A percentile compares a stretch with the other conserved stretches of the same genome.
These are phyloP conservation scores for Suillus subalutaceus DNA, from an alignment of 768 basidiomycete genomes.

Conservation along the genomic window DNA sequence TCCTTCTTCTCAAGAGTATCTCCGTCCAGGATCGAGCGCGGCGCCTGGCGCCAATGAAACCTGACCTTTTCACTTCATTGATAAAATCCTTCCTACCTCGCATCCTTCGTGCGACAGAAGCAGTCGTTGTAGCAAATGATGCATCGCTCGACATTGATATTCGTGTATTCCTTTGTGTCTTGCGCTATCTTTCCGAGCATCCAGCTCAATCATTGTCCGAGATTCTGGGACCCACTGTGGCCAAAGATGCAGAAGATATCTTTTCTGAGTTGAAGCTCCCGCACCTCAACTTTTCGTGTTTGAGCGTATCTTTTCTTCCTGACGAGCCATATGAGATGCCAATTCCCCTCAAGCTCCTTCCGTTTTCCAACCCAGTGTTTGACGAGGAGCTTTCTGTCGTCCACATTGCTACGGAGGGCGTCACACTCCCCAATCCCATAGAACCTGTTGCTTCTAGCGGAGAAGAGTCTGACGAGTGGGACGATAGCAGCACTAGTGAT, in stretches of 20 bases:
- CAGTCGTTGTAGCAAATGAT: slow-evolving; percentile 22
- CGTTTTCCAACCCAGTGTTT: slow-evolving; percentile 46
- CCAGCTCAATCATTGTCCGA: slow-evolving; percentile 22
- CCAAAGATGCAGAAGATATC: slow-evolving; percentile 23
- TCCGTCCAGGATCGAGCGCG: slow-evolving; percentile 46
- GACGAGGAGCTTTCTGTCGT: slow-evolving; percentile 43
- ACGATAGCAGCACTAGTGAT: slow-evolving; percentile 19
- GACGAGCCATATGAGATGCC: neutral
- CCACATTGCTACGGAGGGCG: slow-evolving; percentile 16
- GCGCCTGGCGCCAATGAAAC: slow-evolving; percentile 27
- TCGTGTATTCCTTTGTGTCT: slow-evolving; percentile 48
- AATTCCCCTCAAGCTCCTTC: slow-evolving; percentile 31
- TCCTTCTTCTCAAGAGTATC: slow-evolving; percentile 39
- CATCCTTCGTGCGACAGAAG: slow-evolving; percentile 37
- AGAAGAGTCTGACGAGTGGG: slow-evolving; percentile 20
- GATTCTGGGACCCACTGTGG: slow-evolving; percentile 33
- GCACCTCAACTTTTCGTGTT: slow-evolving; percentile 21
- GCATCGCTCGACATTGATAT: slow-evolving; percentile 54
- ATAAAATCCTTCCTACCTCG: slow-evolving; percentile 42
- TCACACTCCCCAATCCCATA: slow-evolving; percentile 5
- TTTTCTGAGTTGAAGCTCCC: slow-evolving; percentile 24
- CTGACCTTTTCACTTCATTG: slow-evolving; percentile 36
- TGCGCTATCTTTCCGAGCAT: slow-evolving; percentile 39
- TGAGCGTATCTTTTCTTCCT: slow-evolving; percentile 26
- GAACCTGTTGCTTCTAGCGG: slow-evolving; percentile 2